Base-by-base conservation (phyloP, 129 eudicot species). In the Daucus carota region DNA sequence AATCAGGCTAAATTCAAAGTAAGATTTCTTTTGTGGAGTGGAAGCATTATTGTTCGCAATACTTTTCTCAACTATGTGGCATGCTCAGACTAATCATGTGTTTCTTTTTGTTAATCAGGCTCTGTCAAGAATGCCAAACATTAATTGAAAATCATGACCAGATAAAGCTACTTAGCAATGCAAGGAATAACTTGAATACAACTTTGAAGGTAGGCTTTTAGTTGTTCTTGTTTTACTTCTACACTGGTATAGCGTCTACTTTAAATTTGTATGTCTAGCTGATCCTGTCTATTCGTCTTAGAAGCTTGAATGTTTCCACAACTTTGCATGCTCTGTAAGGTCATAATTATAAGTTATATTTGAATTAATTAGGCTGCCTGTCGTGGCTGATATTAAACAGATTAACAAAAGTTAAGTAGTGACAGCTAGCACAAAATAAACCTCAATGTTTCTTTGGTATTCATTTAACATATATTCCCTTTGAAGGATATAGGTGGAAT, bases 121-220 rank as follows among this genome's bases (percentile, higher is more conserved):
- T 95, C 68, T 95, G 99, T 79, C 90, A 82, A 83, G 99, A 95
- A 85, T 95, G 99, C 78, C 99, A 95, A 81, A 95, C 97, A 29
- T 77, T 95, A 73, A 95, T 95, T 18, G 99, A 95, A 70, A 95
- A 95, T 84, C 99, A 95, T 76, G 99, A 95, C 74, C 93, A 95
- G 82, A 95, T 95, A 73, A 95, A 95, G 87, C 92, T 91, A 77
- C 96, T 95, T 77, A 95, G 99, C 84, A 95, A 95, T 82, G 94
- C 89, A 3, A 86, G 99, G 89, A 95, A 95, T 78, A 95, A 95
- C 84, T 82, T 95, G 76, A 95, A 92, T 89, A 95, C 96, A 26
- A 91, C 99, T 59, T 81, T 95, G 77, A 95, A 91, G 96, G 99
- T 91, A 82, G 45, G 83, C 47, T 57, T 18, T 6, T 63, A 13